These are phyloP conservation scores for Astragalus membranaceus DNA, from an alignment of 306 rosid genomes.

Conservation along the genomic window DNA sequence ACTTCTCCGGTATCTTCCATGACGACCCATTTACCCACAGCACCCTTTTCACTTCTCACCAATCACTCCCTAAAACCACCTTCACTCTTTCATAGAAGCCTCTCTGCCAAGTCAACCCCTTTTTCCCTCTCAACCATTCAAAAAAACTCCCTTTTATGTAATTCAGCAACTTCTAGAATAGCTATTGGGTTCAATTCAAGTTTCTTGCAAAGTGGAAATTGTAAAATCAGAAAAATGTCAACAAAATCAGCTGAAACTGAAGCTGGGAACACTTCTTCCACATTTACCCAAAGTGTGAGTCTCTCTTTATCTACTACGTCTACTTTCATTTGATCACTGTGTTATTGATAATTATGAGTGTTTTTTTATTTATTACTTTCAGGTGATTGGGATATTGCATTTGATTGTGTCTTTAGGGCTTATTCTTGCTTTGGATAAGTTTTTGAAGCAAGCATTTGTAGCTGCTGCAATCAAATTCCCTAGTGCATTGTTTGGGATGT, in stretches of 20 bases:
- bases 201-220: conserved; percentile 38
- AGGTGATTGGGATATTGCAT: conserved; percentile 60
- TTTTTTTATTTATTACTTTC: not conserved
- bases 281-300: conserved; percentile 50
- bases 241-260: conserved; percentile 42
- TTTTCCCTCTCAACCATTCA: conserved; percentile 16
- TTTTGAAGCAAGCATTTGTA: conserved; percentile 62
- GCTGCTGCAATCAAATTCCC: conserved; percentile 83
- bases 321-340: conserved; percentile 14
- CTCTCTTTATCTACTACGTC: conserved; percentile 22
- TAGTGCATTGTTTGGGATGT: conserved; percentile 94
- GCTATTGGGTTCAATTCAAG: not conserved
- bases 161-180: not conserved
- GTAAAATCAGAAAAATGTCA: conserved; percentile 18
- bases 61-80: conserved; percentile 15
- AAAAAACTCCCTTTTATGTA: conserved; percentile 9
- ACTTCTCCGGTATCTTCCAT: conserved; percentile 20
- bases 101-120: conserved; percentile 9
- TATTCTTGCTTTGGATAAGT: conserved; percentile 51
- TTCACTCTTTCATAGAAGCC: not conserved
- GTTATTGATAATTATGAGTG: not conserved
- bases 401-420: conserved; percentile 68
- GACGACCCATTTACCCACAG: conserved; percentile 38
- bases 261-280: conserved; percentile 43
- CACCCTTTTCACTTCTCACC: conserved; percentile 25